phyloP scores from a whole-genome alignment of 2,329 filamentous ascomycete genomes.

The Fusarium coicis region DNA sequence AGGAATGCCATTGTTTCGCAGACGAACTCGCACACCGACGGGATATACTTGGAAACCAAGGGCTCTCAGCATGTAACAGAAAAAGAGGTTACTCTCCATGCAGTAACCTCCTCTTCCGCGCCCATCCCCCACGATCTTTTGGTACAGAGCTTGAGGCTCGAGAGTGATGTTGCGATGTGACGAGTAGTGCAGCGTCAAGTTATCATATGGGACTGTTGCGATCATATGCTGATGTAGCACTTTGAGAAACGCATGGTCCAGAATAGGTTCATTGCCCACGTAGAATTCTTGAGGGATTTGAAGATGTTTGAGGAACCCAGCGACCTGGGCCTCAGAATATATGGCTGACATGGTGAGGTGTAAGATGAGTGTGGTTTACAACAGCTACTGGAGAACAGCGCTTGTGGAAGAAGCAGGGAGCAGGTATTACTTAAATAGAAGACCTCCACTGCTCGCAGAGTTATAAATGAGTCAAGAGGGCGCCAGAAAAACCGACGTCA shows the following conservation, averaged over 20 bases:
- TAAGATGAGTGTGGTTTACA: neutral
- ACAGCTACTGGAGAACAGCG: neutral
- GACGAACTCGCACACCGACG: slow-evolving; percentile 62
- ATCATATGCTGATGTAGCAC: slow-evolving; percentile 59
- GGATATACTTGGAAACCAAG: slow-evolving; percentile 66
- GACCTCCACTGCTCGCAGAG: neutral
- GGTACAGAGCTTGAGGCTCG: slow-evolving; percentile 58
- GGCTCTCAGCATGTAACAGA: slow-evolving; percentile 61
- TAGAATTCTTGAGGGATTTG: slow-evolving; percentile 45
- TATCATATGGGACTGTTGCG: slow-evolving; percentile 65
- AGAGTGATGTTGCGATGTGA: slow-evolving; percentile 53
- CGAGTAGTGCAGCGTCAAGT: slow-evolving; percentile 65
- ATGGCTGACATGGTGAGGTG: slow-evolving; percentile 42
- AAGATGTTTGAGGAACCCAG: slow-evolving; percentile 44
- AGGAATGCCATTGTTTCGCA: slow-evolving; percentile 52
- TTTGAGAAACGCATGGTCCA: slow-evolving; percentile 49
- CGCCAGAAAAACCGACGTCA: slow-evolving; percentile 23
- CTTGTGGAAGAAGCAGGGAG: neutral
- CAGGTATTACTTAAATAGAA: neutral
- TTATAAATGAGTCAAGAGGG: slow-evolving; percentile 21
- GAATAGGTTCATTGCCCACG: slow-evolving; percentile 41
- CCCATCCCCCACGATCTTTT: slow-evolving; percentile 58
- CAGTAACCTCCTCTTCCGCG: slow-evolving; percentile 67
- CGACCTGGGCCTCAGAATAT: slow-evolving; percentile 45
- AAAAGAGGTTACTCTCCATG: slow-evolving; percentile 67